Evolutionary conservation across 2,329 filamentous ascomycete species (phyloP).

Genomic region (Diaporthe longicolla): DNA sequence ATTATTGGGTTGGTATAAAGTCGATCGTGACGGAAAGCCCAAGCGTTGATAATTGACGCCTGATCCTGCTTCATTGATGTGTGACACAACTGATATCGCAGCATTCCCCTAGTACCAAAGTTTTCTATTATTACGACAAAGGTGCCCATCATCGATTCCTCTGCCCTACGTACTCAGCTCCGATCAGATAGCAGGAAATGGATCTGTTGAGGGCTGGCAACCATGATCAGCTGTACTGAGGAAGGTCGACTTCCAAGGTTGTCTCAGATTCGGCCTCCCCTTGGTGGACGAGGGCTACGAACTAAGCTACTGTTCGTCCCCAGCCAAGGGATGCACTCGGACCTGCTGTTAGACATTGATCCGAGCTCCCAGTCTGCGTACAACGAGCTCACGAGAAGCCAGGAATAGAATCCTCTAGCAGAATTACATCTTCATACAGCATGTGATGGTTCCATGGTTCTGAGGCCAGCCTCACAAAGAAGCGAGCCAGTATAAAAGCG

Average conservation of each 20-base stretch:
- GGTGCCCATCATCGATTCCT: no score
- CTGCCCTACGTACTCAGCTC: no score
- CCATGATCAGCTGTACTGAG: no score
- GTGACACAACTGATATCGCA: no score
- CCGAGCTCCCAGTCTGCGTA: not conserved
- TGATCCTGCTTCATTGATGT: no score
- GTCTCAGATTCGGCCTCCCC: not conserved
- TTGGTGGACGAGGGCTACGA: not conserved
- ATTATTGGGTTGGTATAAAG: no score
- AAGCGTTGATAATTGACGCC: no score
- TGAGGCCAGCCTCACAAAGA: conserved; percentile 14
- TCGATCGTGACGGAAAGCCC: no score
- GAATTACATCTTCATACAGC: not conserved
- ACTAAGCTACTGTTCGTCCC: not conserved
- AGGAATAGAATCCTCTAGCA: no score
- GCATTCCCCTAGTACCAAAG: no score
- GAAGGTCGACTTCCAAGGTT: not conserved
- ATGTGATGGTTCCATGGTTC: not conserved
- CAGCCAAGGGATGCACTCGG: not conserved
- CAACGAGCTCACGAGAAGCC: not conserved
- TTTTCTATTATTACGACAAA: no score
- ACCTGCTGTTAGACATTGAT: not conserved
- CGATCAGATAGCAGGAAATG: no score
- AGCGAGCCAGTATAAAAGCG: conserved; percentile 11
- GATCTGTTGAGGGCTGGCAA: not conserved